Evolutionary conservation across 768 basidiomycete species (phyloP).

Genomic region (Psilocybe tampanensis): DNA sequence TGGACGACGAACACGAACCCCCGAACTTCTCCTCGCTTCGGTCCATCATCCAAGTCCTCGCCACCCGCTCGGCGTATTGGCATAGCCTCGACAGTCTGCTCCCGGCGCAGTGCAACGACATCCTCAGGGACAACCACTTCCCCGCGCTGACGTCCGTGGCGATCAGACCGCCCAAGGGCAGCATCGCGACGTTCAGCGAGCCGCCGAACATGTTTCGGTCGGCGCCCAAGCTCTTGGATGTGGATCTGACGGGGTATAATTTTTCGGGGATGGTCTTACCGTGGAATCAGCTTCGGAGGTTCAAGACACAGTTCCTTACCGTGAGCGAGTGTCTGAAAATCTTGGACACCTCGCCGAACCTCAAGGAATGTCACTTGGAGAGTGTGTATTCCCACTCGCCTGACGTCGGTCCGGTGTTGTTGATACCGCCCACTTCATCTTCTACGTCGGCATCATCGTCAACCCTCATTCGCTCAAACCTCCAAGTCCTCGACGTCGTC

Average conservation of each 20-base stretch:
- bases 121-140: constrained; percentile 19
- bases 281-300: constrained; percentile 22
- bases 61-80: constrained; percentile 23
- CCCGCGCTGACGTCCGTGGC: constrained; percentile 19
- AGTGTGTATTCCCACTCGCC: constrained; percentile 24
- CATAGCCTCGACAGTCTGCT: constrained; percentile 22
- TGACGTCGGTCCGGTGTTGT: too few relatives aligned
- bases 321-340: constrained; percentile 24
- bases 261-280: constrained; percentile 23
- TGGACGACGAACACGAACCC: constrained; percentile 21
- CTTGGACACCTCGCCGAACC: constrained; percentile 18
- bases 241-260: constrained; percentile 27
- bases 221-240: constrained; percentile 20
- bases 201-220: constrained; percentile 26
- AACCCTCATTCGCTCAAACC: constrained; percentile 5
- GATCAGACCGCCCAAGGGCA: constrained; percentile 22
- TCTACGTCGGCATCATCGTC: not conserved
- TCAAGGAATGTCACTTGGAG: constrained; percentile 23
- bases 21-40: constrained; percentile 18
- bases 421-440: too few relatives aligned
- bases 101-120: constrained; percentile 24
- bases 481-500: constrained; percentile 20
- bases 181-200: constrained; percentile 25
- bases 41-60: constrained; percentile 21
- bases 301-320: constrained; percentile 25